Base-by-base conservation (phyloP, 306 rosid species). In the Lathyrus oleraceus region DNA sequence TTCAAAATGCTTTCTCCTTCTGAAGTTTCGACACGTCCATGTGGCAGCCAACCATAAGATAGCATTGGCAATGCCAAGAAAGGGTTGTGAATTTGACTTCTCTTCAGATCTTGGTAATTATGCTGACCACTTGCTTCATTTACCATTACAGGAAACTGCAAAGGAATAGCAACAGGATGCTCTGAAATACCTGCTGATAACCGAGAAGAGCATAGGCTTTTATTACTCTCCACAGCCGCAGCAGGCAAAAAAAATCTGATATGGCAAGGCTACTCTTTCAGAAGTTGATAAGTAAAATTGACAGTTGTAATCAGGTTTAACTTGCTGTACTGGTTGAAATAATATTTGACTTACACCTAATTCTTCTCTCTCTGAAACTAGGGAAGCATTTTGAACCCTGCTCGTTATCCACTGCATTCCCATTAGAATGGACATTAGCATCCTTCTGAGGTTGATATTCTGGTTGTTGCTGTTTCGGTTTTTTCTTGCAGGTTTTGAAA, bases 351-450 rank as follows among this genome's bases (percentile, higher is more conserved):
- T n/a, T n/a, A n/a, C n/a, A n/a, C n/a, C n/a, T n/a, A n/a, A n/a
- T n/a, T n/a, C n/a, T n/a, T n/a, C n/a, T n/a, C n/a, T 67, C 43
- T 36, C 62, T 53, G 81, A 73, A 67, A 72, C 68, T 20, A 75
- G 67, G 40, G 74, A 83, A 61, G 82, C 14, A 72, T 53, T 74
- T 71, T 87, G 98, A 79, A 77, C 66, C 76, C 76, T 91, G 51
- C 90, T 88, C 61, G 81, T 75, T 86, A 96, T 94, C 99, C 99
- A 95, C 40, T 95, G 97, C 95, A 87, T 78, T n/a, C n/a, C n/a
- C n/a, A n/a, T n/a, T n/a, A n/a, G n/a, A n/a, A n/a, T n/a, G n/a
- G n/a, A n/a, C n/a, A n/a, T n/a, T n/a, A n/a, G n/a, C n/a, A n/a
- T n/a, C n/a, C n/a, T n/a, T n/a, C n/a, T n/a, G n/a, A n/a, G n/a